Evolutionary conservation across 2,329 filamentous ascomycete genomes (phyloP).

Genomic region (Colletotrichum phormii): DNA sequence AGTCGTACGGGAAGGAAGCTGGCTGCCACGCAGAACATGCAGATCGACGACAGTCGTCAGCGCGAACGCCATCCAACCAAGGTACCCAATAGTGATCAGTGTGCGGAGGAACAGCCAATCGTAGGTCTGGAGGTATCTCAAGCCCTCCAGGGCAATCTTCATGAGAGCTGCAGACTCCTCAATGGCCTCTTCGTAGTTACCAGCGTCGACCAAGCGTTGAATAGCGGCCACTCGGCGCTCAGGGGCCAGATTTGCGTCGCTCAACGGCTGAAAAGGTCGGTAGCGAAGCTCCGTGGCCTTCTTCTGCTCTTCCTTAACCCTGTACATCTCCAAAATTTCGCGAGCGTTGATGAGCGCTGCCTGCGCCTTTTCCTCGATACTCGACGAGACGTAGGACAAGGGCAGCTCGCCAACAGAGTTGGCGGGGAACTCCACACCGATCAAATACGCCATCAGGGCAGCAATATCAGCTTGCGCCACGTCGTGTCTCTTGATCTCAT

Average conservation of each 20-base stretch:
- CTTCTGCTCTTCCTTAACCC: constrained; percentile 91
- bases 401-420: constrained; percentile 97
- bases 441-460: constrained; percentile 93
- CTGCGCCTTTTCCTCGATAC: constrained; percentile 81
- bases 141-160: constrained; percentile 79
- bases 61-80: constrained; percentile 96
- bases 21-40: constrained; percentile 81
- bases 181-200: constrained; percentile 81
- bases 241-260: constrained; percentile 70
- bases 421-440: constrained; percentile 88
- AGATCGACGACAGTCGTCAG: constrained; percentile 89
- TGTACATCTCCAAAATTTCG: constrained; percentile 94
- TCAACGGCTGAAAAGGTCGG: constrained; percentile 78
- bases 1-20: constrained; percentile 71
- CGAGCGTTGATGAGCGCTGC: constrained; percentile 87
- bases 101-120: constrained; percentile 96
- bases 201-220: constrained; percentile 72
- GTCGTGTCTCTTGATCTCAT: constrained; percentile 86
- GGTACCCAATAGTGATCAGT: constrained; percentile 88
- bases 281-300: constrained; percentile 80
- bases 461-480: constrained; percentile 95
- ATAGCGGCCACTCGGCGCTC: constrained; percentile 78
- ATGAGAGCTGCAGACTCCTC: constrained; percentile 81
- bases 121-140: constrained; percentile 96
- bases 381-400: constrained; percentile 81